A percentile compares a stretch with the other conserved stretches of the same genome.
These are phyloP conservation scores for Neophaeococcomyces mojaviensis DNA, from an alignment of 2,329 filamentous ascomycete genomes.

Conservation along the genomic window DNA sequence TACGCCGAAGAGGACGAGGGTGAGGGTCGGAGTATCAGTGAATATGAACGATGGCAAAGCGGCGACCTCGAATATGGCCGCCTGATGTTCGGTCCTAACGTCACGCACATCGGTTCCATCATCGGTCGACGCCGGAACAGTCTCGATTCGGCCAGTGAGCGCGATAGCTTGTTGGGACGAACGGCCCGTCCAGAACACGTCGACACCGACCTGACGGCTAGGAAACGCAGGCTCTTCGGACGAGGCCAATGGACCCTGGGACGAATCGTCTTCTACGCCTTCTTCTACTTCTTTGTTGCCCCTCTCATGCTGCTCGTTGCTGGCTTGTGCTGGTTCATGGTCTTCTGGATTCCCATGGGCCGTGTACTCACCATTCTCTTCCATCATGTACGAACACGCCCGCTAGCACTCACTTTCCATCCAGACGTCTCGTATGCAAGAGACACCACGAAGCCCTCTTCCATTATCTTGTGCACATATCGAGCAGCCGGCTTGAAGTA, in stretches of 20 bases:
- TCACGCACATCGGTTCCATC: conserved; percentile 59
- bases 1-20: conserved; percentile 92
- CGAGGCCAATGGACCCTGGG: conserved; percentile 93
- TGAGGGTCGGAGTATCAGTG: conserved; percentile 92
- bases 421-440: conserved; percentile 72
- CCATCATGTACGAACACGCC: conserved; percentile 85
- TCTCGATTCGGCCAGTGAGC: conserved; percentile 81
- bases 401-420: conserved; percentile 86
- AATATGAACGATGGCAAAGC: conserved; percentile 98
- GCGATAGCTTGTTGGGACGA: conserved; percentile 75
- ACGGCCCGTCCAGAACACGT: conserved; percentile 46
- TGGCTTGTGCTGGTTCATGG: conserved; percentile 85
- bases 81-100: conserved; percentile 83
- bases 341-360: conserved; percentile 98
- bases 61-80: conserved; percentile 93
- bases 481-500: conserved; percentile 89
- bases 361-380: conserved; percentile 86
- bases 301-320: conserved; percentile 81
- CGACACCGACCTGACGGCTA: conserved; percentile 30
- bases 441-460: conserved; percentile 62
- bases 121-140: conserved; percentile 81
- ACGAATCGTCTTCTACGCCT: conserved; percentile 88
- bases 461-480: conserved; percentile 92
- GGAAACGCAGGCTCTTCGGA: conserved; percentile 83
- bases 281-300: conserved; percentile 89